Evolutionary conservation across 345 rosid species (phyloP), one percentile per base, ranked within the genome.

Genomic region (Eutrema yunnanense): DNA sequence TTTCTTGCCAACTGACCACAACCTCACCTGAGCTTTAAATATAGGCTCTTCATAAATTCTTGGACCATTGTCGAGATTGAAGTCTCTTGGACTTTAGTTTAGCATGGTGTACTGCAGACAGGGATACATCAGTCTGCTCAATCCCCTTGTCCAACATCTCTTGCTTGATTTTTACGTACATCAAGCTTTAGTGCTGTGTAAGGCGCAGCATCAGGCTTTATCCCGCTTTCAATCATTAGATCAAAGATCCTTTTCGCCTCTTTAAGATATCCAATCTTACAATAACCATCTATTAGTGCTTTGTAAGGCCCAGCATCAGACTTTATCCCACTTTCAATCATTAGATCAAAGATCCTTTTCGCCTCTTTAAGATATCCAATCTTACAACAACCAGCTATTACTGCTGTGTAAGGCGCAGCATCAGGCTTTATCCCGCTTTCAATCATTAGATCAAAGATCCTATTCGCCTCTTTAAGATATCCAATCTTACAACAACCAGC

Each of bases 301-400:
- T 82, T 82, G 73, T 83, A 93, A 19, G 85, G 76, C 8, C 74
- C 84, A 44, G 19, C 65, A 85, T 92, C 92, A 43, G 88, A 92
- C 68, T 79, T 67, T 56, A 88, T 51, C 37, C 91, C 96, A 74
- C 56, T 77, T 43, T 80, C 79, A 68, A 76, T 72, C 84, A 92
- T 86, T 63, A 83, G 74, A 72, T 74, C n/a, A 56, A 83, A 85
- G 38, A 86, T 73, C 19, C 48, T 51, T 44, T 64, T 26, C 16
- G 94, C 94, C 76, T 72, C 86, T 46, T 27, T 30, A 53, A 87
- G 74, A n/a, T n/a, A n/a, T n/a, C n/a, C n/a, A n/a, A n/a, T 16
- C 16, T 0, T 16, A 16, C 0, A 16, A 16, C 16, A 16, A 16
- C 16, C 16, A 16, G 16, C 16, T 16, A 16, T 16, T 16, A 16